Conservation (phyloP, 805 yeast genomes). For the Helenozyma rhizophorensis region DNA sequence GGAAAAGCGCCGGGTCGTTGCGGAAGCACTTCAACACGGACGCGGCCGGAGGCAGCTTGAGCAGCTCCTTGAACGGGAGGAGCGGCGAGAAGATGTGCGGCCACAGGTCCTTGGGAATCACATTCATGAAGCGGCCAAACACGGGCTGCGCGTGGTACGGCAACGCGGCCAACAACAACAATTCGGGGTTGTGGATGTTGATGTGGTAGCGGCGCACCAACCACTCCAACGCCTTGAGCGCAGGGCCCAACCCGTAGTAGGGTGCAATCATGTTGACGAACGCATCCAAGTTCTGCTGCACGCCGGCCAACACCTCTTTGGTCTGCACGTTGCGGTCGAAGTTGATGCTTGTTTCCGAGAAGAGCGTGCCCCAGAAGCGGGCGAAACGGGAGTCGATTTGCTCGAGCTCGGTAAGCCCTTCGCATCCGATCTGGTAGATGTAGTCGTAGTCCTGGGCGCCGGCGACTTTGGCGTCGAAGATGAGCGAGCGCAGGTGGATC, state of each 20-base stretch:
- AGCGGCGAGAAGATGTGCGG: conserved; percentile 83
- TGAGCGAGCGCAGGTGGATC: conserved; percentile 82
- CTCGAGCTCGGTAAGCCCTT: conserved; percentile 71
- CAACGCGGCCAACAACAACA: conserved; percentile 62
- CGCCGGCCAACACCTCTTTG: conserved; percentile 67
- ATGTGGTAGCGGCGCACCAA: conserved; percentile 85
- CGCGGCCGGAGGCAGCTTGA: conserved; percentile 59
- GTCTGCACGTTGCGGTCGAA: conserved; percentile 82
- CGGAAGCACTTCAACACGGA: conserved; percentile 68
- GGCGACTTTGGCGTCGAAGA: conserved; percentile 82
- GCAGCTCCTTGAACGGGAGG: conserved; percentile 57
- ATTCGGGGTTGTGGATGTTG: conserved; percentile 75
- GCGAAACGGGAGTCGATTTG: conserved; percentile 71
- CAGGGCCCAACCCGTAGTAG: conserved; percentile 67
- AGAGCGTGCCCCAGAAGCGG: conserved; percentile 65
- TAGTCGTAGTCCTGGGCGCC: conserved; percentile 92
- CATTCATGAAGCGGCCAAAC: conserved; percentile 71
- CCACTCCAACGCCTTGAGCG: conserved; percentile 90
- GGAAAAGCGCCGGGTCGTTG: conserved; percentile 62
- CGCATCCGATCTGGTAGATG: conserved; percentile 65
- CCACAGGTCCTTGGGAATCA: conserved; percentile 51
- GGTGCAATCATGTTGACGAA: conserved; percentile 74
- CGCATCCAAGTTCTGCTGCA: conserved; percentile 70
- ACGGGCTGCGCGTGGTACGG: conserved; percentile 77
- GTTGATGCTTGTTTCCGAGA: conserved; percentile 73